These are phyloP conservation scores for Rhodotorula graminis DNA, from an alignment of 768 basidiomycete genomes.

Conservation along the genomic window DNA sequence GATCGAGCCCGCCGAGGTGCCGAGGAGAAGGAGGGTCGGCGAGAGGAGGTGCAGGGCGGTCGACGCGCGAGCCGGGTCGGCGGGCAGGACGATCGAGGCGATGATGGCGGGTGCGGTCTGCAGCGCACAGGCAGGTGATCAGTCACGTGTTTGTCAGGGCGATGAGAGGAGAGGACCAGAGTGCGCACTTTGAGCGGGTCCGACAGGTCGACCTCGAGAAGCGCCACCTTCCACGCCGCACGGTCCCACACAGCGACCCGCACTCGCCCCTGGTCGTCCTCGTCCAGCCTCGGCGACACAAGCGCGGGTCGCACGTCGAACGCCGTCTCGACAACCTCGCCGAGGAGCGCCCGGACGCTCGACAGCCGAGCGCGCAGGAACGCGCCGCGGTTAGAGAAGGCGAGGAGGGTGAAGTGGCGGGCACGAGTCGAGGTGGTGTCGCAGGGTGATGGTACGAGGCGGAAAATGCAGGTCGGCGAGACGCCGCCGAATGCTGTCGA, in stretches of 20 bases:
- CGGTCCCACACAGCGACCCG: slow-evolving; percentile 10
- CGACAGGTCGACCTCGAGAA: not conserved
- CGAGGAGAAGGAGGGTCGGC: not conserved
- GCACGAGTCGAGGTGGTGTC: not conserved
- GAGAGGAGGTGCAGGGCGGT: slow-evolving; percentile 5
- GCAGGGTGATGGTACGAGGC: not conserved
- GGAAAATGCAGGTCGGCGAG: not conserved
- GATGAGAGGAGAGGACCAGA: not conserved
- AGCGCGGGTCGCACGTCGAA: not conserved
- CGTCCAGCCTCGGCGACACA: not conserved
- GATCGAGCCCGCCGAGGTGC: not conserved
- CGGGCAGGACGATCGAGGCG: not conserved
- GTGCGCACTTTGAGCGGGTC: not conserved
- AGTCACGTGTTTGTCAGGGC: not conserved
- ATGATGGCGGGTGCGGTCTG: not conserved
- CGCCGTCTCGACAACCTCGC: not conserved
- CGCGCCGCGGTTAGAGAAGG: slow-evolving; percentile 11
- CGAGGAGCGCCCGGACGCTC: not conserved
- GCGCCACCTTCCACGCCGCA: not conserved
- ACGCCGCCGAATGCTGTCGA: not conserved
- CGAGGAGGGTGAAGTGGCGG: not conserved
- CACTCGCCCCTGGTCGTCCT: not conserved
- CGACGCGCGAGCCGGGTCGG: not conserved
- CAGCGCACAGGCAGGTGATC: no score
- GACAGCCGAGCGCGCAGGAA: not conserved